phyloP scores from a whole-genome alignment of 163 green algal species.

The Trebouxia gelatinosa region DNA sequence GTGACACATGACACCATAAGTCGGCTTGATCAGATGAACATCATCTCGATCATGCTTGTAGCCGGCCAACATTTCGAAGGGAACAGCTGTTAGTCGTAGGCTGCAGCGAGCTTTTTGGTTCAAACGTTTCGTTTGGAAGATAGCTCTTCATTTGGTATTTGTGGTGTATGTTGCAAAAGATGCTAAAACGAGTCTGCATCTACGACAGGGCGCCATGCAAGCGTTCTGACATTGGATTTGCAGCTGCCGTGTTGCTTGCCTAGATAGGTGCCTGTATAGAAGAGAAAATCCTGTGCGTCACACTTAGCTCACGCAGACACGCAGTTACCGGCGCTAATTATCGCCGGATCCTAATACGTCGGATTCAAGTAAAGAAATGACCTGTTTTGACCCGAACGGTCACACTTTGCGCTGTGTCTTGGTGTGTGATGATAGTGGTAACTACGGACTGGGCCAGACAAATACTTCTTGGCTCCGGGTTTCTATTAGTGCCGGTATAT shows the following conservation, averaged over 20 bases:
- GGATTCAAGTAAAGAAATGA: too few relatives aligned
- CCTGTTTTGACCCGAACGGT: too few relatives aligned
- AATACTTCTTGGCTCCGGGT: too few relatives aligned
- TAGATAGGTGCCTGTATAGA: not conserved
- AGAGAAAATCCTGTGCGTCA: not conserved
- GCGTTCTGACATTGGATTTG: not conserved
- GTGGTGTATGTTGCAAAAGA: not conserved
- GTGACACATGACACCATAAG: not conserved
- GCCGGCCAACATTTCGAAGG: conserved; percentile 12
- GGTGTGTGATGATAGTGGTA: too few relatives aligned
- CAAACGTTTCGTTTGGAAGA: not conserved
- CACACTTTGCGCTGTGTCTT: too few relatives aligned
- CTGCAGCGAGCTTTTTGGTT: not conserved
- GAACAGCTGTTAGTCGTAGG: not conserved
- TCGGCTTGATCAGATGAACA: not conserved
- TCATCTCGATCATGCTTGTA: conserved; percentile 11
- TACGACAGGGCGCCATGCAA: not conserved
- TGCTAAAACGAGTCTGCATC: not conserved
- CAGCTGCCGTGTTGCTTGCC: not conserved
- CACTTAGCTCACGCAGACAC: too few relatives aligned
- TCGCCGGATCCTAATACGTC: too few relatives aligned
- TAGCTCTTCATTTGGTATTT: not conserved
- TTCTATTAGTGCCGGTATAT: too few relatives aligned
- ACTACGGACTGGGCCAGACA: too few relatives aligned
- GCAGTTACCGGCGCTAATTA: too few relatives aligned